A percentile compares a stretch with the other conserved stretches of the same genome.
Evolutionary conservation across 2,329 filamentous ascomycete species (phyloP).

Genomic region (Aureobasidium namibiae): DNA sequence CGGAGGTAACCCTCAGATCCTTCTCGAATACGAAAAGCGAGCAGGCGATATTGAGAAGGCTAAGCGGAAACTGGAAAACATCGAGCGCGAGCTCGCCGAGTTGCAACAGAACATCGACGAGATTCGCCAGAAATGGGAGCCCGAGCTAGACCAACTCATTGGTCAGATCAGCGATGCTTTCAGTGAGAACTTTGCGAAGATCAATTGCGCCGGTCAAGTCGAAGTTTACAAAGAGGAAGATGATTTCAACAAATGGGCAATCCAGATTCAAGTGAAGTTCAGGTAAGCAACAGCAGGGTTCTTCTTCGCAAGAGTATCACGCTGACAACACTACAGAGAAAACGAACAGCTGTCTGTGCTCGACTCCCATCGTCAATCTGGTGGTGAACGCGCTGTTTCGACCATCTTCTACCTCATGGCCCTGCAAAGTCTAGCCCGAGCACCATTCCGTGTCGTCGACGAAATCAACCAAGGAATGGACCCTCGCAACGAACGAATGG

Average conservation of each 20-base stretch:
- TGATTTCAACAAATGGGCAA: constrained; percentile 89
- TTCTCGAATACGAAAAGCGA: constrained; percentile 70
- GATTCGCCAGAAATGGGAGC: constrained; percentile 72
- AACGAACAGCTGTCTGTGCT: constrained; percentile 77
- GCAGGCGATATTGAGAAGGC: constrained; percentile 60
- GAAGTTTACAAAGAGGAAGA: constrained; percentile 73
- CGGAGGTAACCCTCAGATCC: constrained; percentile 63
- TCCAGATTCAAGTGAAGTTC: constrained; percentile 93
- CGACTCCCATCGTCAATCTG: constrained; percentile 87
- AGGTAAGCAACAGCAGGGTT: constrained; percentile 47
- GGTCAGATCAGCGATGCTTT: constrained; percentile 82
- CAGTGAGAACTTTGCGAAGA: constrained; percentile 85
- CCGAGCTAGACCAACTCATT: constrained; percentile 68
- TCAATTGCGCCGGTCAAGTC: constrained; percentile 89
- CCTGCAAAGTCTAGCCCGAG: constrained; percentile 83
- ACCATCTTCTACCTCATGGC: constrained; percentile 99
- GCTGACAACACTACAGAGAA: constrained; percentile 44
- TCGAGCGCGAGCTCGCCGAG: constrained; percentile 47
- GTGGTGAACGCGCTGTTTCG: constrained; percentile 89
- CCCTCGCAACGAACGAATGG: constrained; percentile 93
- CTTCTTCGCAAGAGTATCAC: neutral
- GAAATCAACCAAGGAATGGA: constrained; percentile 99
- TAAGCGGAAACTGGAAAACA: constrained; percentile 49
- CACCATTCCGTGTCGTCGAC: constrained; percentile 95
- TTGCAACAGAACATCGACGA: constrained; percentile 53